Evolutionary conservation across 192 early-diverging fungal genomes (phyloP).

Genomic region (Gigaspora rosea): DNA sequence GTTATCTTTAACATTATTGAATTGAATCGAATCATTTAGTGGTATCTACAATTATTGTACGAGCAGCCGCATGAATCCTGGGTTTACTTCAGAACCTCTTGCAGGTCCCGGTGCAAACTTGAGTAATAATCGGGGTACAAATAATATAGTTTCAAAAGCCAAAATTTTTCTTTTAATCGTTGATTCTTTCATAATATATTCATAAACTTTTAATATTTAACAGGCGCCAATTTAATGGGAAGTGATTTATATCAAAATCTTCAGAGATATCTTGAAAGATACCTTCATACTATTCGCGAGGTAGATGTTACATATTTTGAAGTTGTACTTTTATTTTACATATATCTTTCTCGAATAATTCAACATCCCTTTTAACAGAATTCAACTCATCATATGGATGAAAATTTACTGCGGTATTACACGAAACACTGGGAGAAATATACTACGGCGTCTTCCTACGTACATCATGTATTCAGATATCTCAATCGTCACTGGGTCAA

Average conservation of each 20-base stretch:
- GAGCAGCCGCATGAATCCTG: constrained; percentile 37
- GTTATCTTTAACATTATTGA: neutral
- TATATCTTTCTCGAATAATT: neutral
- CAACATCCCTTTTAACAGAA: constrained; percentile 36
- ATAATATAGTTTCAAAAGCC: neutral
- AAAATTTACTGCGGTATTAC: constrained; percentile 84
- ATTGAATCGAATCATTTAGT: constrained; percentile 35
- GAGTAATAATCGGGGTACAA: constrained; percentile 28
- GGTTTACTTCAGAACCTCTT: constrained; percentile 30
- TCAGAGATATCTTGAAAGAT: constrained; percentile 55
- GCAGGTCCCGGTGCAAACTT: constrained; percentile 13
- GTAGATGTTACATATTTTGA: constrained; percentile 5
- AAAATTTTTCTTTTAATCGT: neutral
- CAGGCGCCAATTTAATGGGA: constrained; percentile 57
- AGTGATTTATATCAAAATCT: constrained; percentile 56
- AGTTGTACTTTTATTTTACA: neutral
- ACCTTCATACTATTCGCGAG: constrained; percentile 52
- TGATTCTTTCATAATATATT: neutral
- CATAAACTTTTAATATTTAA: neutral
- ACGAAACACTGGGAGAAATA: constrained; percentile 88
- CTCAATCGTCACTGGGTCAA: constrained; percentile 98
- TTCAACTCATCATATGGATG: constrained; percentile 70
- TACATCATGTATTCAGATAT: constrained; percentile 92
- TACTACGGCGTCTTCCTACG: constrained; percentile 77
- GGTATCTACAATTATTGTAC: constrained; percentile 82